Evolutionary conservation across 208 protist genomes (phyloP), one percentile per base, ranked within the genome.

Genomic region (Acanthamoeba castellanii): DNA sequence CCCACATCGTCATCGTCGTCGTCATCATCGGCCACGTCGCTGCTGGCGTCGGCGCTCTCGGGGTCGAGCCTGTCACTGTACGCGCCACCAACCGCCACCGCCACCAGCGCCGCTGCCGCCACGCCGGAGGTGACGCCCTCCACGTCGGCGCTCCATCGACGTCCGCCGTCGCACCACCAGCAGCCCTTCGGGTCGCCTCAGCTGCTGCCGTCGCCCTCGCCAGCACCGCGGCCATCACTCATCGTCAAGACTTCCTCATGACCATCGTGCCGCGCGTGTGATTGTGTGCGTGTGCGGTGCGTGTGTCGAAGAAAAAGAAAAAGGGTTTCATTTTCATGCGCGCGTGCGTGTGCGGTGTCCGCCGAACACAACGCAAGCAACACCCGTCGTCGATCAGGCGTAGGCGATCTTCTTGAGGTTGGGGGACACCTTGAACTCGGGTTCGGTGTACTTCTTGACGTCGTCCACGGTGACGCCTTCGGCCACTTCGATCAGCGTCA

Each of bases 401-500:
- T 89, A 89, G 45, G 45, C 34, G 81, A 89, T 89, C 52, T 57
- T 57, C 81, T 89, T 89, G 52, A 89, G 81, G 45, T 64, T 34
- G 45, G 81, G 81, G 14, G 81, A 89, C 22, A 89, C 81, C 45
- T 66, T 57, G 81, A 89, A 89, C 27, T n/a, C 45, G 52, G 81
- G 81, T 59, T 89, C 81, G 47, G 81, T 89, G 81, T 89, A 89
- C 47, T 89, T 89, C 52, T 66, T 50, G 34, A 92, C 57, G 16
- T 92, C 87, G 37, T 99, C 99, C 20, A 99, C 97, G 27, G 98
- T 98, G 32, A 98, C 96, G 25, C 98, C 99, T 52, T 98, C 96
- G 25, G 98, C 98, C 0, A 99, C 61, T 96, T 99, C 99, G 89
- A 99, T 97, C 76, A 99, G 96, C 50, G 98, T 95, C 14, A 99